Conservation (phyloP, 2,329 filamentous ascomycete species). For the Botryosphaeria dothidea region DNA sequence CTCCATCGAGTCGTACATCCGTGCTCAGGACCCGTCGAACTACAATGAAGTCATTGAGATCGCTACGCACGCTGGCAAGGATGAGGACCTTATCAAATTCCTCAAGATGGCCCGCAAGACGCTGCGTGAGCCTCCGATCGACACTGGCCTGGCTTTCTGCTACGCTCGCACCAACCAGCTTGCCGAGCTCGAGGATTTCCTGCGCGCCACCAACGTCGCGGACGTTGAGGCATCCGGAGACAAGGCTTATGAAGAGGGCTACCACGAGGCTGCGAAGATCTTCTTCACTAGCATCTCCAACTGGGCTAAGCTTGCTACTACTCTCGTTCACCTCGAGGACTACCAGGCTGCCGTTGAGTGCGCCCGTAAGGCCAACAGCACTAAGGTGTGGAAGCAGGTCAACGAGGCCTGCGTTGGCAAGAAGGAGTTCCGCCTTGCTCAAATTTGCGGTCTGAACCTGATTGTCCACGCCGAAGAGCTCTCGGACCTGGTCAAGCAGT, state of each 20-base stretch:
- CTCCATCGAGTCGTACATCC: slow-evolving; percentile 95
- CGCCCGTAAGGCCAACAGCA: slow-evolving; percentile 96
- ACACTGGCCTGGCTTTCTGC: slow-evolving; percentile 91
- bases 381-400: slow-evolving; percentile 99
- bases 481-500: slow-evolving; percentile 89
- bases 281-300: slow-evolving; percentile 99
- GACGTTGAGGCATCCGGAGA: slow-evolving; percentile 96
- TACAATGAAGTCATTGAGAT: slow-evolving; percentile 96
- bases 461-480: slow-evolving; percentile 98
- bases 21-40: slow-evolving; percentile 88
- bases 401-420: slow-evolving; percentile 94
- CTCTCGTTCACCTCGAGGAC: slow-evolving; percentile 92
- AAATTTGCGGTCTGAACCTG: slow-evolving; percentile 97
- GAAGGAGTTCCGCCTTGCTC: slow-evolving; percentile 98
- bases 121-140: slow-evolving; percentile 86
- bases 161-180: slow-evolving; percentile 91
- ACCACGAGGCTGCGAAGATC: slow-evolving; percentile 96
- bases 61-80: slow-evolving; percentile 92
- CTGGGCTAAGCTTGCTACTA: slow-evolving; percentile 98
- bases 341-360: slow-evolving; percentile 98
- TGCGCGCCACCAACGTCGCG: slow-evolving; percentile 88
- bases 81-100: slow-evolving; percentile 95
- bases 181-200: slow-evolving; percentile 91
- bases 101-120: slow-evolving; percentile 97
- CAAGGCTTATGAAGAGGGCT: slow-evolving; percentile 93